These are phyloP conservation scores for Biscogniauxia sp. DNA, from an alignment of 2,329 filamentous ascomycete genomes.

Conservation along the genomic window DNA sequence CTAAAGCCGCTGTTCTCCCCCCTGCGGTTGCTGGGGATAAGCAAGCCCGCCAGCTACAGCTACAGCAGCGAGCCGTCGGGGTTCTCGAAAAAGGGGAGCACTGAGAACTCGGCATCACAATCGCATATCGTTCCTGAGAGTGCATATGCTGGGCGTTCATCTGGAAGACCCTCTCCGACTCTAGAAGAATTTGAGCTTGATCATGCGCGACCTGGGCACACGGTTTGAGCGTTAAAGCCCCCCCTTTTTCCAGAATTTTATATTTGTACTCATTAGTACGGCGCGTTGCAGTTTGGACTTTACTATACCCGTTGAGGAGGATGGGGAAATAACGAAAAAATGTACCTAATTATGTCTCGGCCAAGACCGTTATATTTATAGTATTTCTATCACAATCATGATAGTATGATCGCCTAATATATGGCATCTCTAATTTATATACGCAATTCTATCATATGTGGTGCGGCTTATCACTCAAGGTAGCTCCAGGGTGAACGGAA, in stretches of 20 bases:
- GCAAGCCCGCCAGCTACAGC: conserved; percentile 17
- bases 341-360: background rate
- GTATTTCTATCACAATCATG: background rate
- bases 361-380: background rate
- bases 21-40: conserved; percentile 22
- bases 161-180: background rate
- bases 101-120: conserved; percentile 17
- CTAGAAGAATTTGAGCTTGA: background rate
- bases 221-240: background rate
- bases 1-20: conserved; percentile 47
- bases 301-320: background rate
- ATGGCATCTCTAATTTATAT: background rate
- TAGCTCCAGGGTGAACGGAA: background rate
- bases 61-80: conserved; percentile 9
- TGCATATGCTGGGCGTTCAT: background rate
- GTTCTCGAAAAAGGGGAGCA: conserved; percentile 13
- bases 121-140: conserved; percentile 11
- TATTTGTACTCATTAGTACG: background rate
- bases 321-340: background rate
- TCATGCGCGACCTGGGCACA: background rate
- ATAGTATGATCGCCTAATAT: background rate
- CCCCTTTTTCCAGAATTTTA: background rate
- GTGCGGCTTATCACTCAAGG: background rate
- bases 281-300: background rate
- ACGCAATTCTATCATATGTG: background rate